phyloP scores from a whole-genome alignment of 140 eudicot genomes.

The Erigeron philadelphicus region DNA sequence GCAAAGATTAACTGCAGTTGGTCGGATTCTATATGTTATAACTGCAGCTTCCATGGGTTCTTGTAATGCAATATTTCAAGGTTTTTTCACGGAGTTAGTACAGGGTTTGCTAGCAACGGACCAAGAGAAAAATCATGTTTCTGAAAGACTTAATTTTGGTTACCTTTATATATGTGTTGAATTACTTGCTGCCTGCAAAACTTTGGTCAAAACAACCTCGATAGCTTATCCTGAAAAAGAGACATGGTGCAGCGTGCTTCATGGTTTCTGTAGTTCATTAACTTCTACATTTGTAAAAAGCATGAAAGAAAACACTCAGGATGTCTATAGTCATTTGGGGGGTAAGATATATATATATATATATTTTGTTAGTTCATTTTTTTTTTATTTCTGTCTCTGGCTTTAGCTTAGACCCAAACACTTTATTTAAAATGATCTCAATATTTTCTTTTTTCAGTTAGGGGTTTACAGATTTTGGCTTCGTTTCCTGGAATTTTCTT shows the following conservation, averaged over 20 bases:
- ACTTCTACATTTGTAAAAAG: conserved; percentile 39
- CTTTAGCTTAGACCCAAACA: not conserved
- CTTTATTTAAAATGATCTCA: not conserved
- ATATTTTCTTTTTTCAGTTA: conserved; percentile 38
- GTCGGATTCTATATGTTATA: conserved; percentile 46
- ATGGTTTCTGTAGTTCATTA: conserved; percentile 38
- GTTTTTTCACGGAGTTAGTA: conserved; percentile 46
- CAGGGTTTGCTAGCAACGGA: conserved; percentile 38
- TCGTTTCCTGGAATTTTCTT: conserved; percentile 64
- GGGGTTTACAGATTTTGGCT: conserved; percentile 71
- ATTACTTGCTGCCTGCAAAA: conserved; percentile 70
- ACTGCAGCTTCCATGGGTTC: conserved; percentile 51
- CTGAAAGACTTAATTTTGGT: conserved; percentile 43
- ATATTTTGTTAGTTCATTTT: too few relatives aligned
- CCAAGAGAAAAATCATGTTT: conserved; percentile 25
- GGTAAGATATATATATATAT: conserved; percentile 34
- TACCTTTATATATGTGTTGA: conserved; percentile 56
- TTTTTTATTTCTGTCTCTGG: conserved; percentile 8
- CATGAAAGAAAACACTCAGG: conserved; percentile 36
- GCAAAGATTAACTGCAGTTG: conserved; percentile 65
- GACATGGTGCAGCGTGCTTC: conserved; percentile 64
- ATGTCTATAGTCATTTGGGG: conserved; percentile 31
- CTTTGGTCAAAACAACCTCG: conserved; percentile 36
- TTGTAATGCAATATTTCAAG: conserved; percentile 60
- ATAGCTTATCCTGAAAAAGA: conserved; percentile 26